phyloP scores from a whole-genome alignment of 1,284 basidiomycete species.

The Ceratobasidium sp. region DNA sequence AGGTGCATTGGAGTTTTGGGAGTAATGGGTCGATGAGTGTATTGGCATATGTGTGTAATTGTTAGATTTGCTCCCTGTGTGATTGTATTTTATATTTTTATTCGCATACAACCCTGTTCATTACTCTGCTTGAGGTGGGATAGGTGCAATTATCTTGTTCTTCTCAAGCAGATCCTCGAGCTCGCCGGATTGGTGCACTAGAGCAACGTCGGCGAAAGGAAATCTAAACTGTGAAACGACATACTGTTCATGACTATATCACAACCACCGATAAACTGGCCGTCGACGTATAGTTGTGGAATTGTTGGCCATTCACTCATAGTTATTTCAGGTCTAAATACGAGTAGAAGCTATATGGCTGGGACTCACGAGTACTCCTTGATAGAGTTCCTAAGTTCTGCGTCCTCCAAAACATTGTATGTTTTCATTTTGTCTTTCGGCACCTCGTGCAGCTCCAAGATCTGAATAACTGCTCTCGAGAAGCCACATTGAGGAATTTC shows the following conservation, averaged over 20 bases:
- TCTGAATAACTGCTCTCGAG: conserved; percentile 92
- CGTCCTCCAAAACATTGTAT: conserved; percentile 91
- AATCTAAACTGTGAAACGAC: conserved; percentile 59
- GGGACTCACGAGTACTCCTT: conserved; percentile 93
- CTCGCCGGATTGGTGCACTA: conserved; percentile 98
- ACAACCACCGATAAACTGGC: conserved; percentile 97
- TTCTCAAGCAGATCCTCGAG: conserved; percentile 87
- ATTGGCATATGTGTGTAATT: conserved; percentile 18
- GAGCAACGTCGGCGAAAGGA: conserved; percentile 16
- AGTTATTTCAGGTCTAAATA: neutral
- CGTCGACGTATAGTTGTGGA: conserved; percentile 94
- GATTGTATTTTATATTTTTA: conserved; percentile 32
- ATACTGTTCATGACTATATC: conserved; percentile 93
- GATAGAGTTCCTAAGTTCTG: conserved; percentile 85
- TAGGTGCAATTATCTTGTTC: conserved; percentile 73
- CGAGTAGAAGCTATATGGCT: conserved; percentile 4
- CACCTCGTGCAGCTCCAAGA: conserved; percentile 91
- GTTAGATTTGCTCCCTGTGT: neutral
- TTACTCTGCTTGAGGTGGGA: conserved; percentile 53
- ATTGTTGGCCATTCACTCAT: conserved; percentile 97
- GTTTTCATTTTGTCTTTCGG: conserved; percentile 84
- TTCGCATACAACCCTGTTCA: conserved; percentile 20
- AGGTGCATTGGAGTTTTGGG: conserved; percentile 25
- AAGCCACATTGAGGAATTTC: conserved; percentile 86
- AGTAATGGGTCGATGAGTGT: neutral